Conservation (phyloP, 2,329 filamentous ascomycete genomes). For the Lecanicillium sp. region DNA sequence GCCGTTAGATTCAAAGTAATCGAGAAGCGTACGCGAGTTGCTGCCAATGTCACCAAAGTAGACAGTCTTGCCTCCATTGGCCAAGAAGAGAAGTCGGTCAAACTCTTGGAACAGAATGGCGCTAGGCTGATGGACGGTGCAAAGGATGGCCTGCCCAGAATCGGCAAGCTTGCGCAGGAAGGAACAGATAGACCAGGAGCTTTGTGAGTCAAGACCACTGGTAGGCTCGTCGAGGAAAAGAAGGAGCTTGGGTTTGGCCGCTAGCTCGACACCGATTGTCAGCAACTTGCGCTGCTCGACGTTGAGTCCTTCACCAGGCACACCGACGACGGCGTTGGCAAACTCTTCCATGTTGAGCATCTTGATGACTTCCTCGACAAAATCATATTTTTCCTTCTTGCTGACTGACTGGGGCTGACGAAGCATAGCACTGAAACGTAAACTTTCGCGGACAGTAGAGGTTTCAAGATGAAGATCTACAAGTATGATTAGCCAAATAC, state of each 20-base stretch:
- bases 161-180: constrained; percentile 54
- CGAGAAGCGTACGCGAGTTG: constrained; percentile 46
- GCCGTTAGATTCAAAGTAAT: constrained; percentile 59
- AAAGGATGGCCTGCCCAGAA: constrained; percentile 43
- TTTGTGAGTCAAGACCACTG: constrained; percentile 54
- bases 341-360: constrained; percentile 61
- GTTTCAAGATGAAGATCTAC: constrained; percentile 47
- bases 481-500: not conserved
- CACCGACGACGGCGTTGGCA: constrained; percentile 56
- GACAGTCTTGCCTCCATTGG: constrained; percentile 56
- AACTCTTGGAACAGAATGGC: constrained; percentile 47
- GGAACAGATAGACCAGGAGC: constrained; percentile 53
- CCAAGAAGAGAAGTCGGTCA: constrained; percentile 55
- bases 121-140: constrained; percentile 47
- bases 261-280: constrained; percentile 53
- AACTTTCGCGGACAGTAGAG: constrained; percentile 44
- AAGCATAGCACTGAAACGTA: constrained; percentile 48
- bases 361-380: constrained; percentile 56
- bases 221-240: constrained; percentile 57
- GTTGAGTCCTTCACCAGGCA: constrained; percentile 52
- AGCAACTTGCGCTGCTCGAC: constrained; percentile 54
- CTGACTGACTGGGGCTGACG: constrained; percentile 46
- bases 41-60: constrained; percentile 62
- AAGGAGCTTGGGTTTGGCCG: constrained; percentile 47
- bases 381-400: constrained; percentile 49